phyloP scores from a whole-genome alignment of 2,329 filamentous ascomycete species.

The Xylariomycetidae sp. region DNA sequence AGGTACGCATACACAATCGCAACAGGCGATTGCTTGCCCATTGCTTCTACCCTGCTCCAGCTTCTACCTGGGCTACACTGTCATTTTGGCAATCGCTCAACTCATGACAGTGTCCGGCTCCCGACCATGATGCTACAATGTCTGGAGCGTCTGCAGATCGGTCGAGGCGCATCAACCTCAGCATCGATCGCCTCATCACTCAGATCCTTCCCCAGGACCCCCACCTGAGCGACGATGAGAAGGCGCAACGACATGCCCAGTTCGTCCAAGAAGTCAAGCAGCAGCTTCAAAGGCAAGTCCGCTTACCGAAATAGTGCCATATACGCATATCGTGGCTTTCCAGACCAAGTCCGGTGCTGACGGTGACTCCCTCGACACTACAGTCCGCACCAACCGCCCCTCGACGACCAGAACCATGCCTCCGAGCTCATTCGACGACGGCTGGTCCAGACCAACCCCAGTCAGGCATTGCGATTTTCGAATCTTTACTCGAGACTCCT shows the following conservation, averaged over 20 bases:
- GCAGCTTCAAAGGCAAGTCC: slow-evolving; percentile 44
- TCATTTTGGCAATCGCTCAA: too few species aligned
- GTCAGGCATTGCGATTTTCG: slow-evolving; percentile 76
- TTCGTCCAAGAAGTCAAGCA: slow-evolving; percentile 46
- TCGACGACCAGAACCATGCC: slow-evolving; percentile 81
- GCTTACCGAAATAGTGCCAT: too few species aligned
- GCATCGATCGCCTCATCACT: slow-evolving; percentile 71
- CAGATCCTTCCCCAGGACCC: slow-evolving; percentile 63
- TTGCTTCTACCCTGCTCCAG: too few species aligned
- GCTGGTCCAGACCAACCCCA: slow-evolving; percentile 71
- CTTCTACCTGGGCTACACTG: too few species aligned
- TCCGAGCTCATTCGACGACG: slow-evolving; percentile 88
- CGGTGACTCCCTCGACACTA: too few species aligned
- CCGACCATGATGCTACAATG: slow-evolving; percentile 36
- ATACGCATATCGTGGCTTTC: too few species aligned
- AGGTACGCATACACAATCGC: too few species aligned
- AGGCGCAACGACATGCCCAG: slow-evolving; percentile 63
- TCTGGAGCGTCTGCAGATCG: slow-evolving; percentile 52
- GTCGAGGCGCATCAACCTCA: slow-evolving; percentile 65
- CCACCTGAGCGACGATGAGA: slow-evolving; percentile 59
- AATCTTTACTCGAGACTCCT: slow-evolving; percentile 86
- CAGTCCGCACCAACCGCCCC: slow-evolving; percentile 45
- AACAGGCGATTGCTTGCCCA: too few species aligned
- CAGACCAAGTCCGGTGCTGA: too few species aligned
- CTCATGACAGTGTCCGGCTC: too few species aligned